Evolutionary conservation across 2,329 filamentous ascomycete genomes (phyloP).

Genomic region (Fusarium agapanthi): DNA sequence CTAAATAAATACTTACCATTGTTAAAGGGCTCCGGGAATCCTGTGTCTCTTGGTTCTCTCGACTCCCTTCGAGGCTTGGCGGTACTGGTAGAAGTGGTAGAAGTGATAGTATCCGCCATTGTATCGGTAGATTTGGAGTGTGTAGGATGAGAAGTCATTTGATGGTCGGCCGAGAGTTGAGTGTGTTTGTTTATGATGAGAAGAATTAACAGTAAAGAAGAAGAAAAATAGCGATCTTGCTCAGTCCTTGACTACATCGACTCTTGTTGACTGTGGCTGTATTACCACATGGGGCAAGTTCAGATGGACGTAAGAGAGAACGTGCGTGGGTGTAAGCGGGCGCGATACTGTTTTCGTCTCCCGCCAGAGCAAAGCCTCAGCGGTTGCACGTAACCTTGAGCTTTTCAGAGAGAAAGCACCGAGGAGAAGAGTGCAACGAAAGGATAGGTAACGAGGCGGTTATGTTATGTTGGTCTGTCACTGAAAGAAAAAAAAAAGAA

Average conservation of each 20-base stretch:
- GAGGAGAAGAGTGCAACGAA: not conserved
- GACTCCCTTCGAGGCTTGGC: slow-evolving; percentile 38
- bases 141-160: slow-evolving; percentile 10
- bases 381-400: slow-evolving; percentile 14
- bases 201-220: not conserved
- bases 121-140: slow-evolving; percentile 36
- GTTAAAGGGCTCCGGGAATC: slow-evolving; percentile 62
- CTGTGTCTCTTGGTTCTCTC: slow-evolving; percentile 54
- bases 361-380: slow-evolving; percentile 29
- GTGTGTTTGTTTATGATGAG: not conserved
- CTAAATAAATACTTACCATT: slow-evolving; percentile 49
- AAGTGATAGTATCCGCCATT: slow-evolving; percentile 42
- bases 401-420: not conserved
- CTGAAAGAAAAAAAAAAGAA: slow-evolving; percentile 4
- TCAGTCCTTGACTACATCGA: slow-evolving; percentile 33
- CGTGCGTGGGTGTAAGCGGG: slow-evolving; percentile 31
- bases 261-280: slow-evolving; percentile 1
- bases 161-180: not conserved
- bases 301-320: slow-evolving; percentile 14
- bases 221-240: slow-evolving; percentile 4
- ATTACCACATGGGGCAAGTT: slow-evolving; percentile 37
- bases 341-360: slow-evolving; percentile 38
- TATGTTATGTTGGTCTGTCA: slow-evolving; percentile 10
- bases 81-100: slow-evolving; percentile 38
- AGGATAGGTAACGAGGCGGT: not conserved